Evolutionary conservation across 1,139 yeast species (phyloP), one percentile per base, ranked within the genome.

Genomic region (Meyerozyma elateridarum): DNA sequence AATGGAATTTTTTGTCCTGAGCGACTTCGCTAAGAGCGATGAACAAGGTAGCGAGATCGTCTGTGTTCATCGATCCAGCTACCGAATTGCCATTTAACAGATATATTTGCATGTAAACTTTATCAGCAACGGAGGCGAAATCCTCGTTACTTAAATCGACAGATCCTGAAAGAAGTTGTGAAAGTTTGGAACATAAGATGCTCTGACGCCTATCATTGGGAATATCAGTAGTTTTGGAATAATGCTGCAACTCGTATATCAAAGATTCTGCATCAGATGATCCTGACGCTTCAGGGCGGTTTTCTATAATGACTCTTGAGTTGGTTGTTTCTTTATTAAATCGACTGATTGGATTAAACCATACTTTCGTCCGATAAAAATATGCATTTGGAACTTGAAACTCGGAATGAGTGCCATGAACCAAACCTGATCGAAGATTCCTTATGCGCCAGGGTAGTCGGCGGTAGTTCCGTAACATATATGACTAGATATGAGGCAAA

Each of bases 171-270:
- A 56, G 36, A 27, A 52, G 41, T 11, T 46, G 45, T 4, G 37
- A 11, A 20, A 62, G 34, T 34, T 55, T 60, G 6, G 44, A 39
- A 4, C 38, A 31, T 18, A 63, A 38, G n/a, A 56, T 43, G 25
- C 44, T 38, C 7, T 36, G 40, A 21, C 57, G 50, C 18, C 48
- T 35, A 1, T 43, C 43, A 4, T 30, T 26, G 1, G 61, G 53
- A 14, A 61, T 44, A 15, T 61, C 69, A 9, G 51, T 46, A 6
- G 52, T 41, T 30, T 54, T 52, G 11, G 57, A 43, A 29, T 53
- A 51, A 36, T 58, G 62, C 31, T 48, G 56, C 32, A 58, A 42
- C 22, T 42, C 52, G 20, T 31, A 36, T 14, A 47, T 11, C 18
- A 24, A 15, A 9, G 28, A 18, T 29, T 20, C 22, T 20, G 24